Base-by-base conservation (phyloP, 148 eudicot species). In the Arbutus unedo region DNA sequence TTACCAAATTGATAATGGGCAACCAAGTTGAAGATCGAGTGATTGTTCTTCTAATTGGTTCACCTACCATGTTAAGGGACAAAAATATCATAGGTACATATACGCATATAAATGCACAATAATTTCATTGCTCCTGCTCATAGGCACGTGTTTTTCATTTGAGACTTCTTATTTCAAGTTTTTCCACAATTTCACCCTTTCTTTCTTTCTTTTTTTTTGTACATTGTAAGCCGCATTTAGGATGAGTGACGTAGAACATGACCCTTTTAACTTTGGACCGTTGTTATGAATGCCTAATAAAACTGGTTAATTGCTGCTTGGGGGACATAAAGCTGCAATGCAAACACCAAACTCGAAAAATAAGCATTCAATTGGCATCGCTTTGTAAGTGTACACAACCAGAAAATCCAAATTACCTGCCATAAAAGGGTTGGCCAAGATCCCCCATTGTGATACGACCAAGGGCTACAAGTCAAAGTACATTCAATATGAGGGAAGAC, bases 371-470 rank as follows among this genome's bases (percentile, higher is more conserved):
- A 45, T 43, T 21, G 8, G 31, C 54, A 74, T 19, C 15, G 10
- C 14, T 18, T 18, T 4, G 23, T 45, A 47, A 2, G n/a, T n/a
- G n/a, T n/a, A n/a, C n/a, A n/a, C n/a, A 74, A 11, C 19, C 7
- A 45, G 3, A 51, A 51, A 51, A 62, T 18, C 43, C 78, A 73
- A 73, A 77, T 77, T 83, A 95, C 98, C 97, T 93, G 98, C 98
- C 98, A 95, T 77, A 95, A 71, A 66, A 95, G 95, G 8, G 98
- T 95, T 73, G 98, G 98, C 98, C 98, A 95, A 44, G 98, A 92
- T 84, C 98, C 98, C 13, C 96, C 98, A 89, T 95, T 95, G 80
- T 95, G 98, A 89, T 95, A 95, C 14, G 98, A 95, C 98, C 98
- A 95, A 74, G 98, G 96, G 75, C 94, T 93, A 91, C 88, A 83